Evolutionary conservation across 805 yeast species (phyloP).

Genomic region (Peterozyma toletana): DNA sequence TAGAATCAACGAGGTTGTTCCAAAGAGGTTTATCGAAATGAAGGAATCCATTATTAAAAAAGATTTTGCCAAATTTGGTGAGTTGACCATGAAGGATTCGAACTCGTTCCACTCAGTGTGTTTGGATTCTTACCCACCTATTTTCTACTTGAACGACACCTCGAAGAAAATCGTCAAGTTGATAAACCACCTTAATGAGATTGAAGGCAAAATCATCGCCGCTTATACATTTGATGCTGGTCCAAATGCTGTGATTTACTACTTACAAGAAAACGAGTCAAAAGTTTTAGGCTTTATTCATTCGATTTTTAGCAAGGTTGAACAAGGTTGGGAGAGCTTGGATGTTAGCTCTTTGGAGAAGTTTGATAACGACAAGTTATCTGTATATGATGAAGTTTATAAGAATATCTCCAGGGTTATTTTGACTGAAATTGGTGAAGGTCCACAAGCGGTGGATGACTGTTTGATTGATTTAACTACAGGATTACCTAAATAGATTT

Average conservation of each 20-base stretch:
- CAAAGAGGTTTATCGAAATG: slow-evolving; percentile 79
- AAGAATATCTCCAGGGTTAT: slow-evolving; percentile 80
- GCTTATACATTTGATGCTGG: slow-evolving; percentile 99
- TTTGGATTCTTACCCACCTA: slow-evolving; percentile 91
- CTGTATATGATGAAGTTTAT: slow-evolving; percentile 36
- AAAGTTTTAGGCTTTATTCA: slow-evolving; percentile 65
- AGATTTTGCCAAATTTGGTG: slow-evolving; percentile 77
- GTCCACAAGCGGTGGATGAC: slow-evolving; percentile 61
- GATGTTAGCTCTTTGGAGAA: slow-evolving; percentile 12
- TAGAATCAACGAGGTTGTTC: slow-evolving; percentile 79
- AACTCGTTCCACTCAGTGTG: slow-evolving; percentile 99
- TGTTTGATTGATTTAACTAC: slow-evolving; percentile 46
- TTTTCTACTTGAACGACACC: slow-evolving; percentile 87
- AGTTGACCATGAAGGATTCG: slow-evolving; percentile 92
- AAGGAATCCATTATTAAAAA: slow-evolving; percentile 62
- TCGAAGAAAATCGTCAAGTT: slow-evolving; percentile 76
- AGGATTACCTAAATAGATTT: slow-evolving; percentile 48
- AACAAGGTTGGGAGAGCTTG: slow-evolving; percentile 55
- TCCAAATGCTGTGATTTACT: slow-evolving; percentile 96
- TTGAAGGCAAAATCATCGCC: slow-evolving; percentile 64
- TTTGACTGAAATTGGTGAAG: slow-evolving; percentile 79
- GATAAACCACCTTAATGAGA: slow-evolving; percentile 69
- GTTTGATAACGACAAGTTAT: slow-evolving; percentile 9
- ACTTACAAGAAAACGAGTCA: slow-evolving; percentile 68
- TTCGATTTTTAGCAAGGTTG: slow-evolving; percentile 47